These are phyloP conservation scores for Penicillium lividum DNA, from an alignment of 495 filamentous ascomycete genomes.

Conservation along the genomic window DNA sequence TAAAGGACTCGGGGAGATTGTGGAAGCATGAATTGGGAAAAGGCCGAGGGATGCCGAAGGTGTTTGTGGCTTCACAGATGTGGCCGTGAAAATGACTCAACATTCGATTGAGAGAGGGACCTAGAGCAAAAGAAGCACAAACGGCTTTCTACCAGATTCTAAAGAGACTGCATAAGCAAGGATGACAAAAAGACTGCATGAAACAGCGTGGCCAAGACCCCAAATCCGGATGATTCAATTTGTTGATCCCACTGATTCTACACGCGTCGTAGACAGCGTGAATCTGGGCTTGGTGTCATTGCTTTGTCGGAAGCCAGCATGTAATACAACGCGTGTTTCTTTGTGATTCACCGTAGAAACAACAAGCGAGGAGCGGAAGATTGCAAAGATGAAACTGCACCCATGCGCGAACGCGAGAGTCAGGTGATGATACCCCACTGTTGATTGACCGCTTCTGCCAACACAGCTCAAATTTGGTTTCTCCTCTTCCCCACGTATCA, in stretches of 20 bases:
- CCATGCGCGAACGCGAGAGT: neutral
- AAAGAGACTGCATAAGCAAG: neutral
- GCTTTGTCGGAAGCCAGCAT: constrained; percentile 8
- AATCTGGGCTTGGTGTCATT: constrained; percentile 37
- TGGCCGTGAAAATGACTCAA: constrained; percentile 7
- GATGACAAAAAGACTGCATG: neutral
- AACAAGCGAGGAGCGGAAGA: neutral
- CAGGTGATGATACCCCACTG: constrained; percentile 11
- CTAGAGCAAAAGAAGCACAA: neutral
- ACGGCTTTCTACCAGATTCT: neutral
- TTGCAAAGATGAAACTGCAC: neutral
- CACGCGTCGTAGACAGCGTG: constrained; percentile 33
- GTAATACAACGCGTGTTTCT: neutral
- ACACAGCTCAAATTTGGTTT: constrained; percentile 23
- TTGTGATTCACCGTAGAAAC: neutral
- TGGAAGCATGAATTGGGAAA: constrained; percentile 16
- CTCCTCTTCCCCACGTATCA: constrained; percentile 5
- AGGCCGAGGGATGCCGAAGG: constrained; percentile 10
- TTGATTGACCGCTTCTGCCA: constrained; percentile 11
- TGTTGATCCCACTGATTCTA: constrained; percentile 39
- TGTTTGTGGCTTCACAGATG: constrained; percentile 13
- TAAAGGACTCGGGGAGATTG: constrained; percentile 5
- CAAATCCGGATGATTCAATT: constrained; percentile 42
- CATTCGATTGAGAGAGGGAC: constrained; percentile 8
- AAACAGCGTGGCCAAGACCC: constrained; percentile 38